A percentile compares a stretch with the other conserved stretches of the same genome.
phyloP scores from a whole-genome alignment of 768 basidiomycete species.

The Boletus subcaerulescens region DNA sequence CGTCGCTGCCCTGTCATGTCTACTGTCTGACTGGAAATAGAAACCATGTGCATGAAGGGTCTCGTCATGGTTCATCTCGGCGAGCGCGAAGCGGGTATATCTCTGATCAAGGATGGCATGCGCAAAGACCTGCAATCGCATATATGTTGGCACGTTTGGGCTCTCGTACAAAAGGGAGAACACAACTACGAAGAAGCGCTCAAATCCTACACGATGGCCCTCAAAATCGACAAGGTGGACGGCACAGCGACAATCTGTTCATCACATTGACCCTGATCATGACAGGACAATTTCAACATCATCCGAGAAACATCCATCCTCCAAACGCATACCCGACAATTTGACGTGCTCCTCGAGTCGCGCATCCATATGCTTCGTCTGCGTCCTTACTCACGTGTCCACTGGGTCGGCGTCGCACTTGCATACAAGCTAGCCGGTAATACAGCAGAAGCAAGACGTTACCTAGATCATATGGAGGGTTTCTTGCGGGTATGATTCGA shows the following conservation, averaged over 20 bases:
- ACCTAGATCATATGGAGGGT: slow-evolving; percentile 68
- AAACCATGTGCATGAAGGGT: slow-evolving; percentile 96
- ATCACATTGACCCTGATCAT: not conserved
- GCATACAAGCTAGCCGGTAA: slow-evolving; percentile 86
- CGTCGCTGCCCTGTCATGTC: not conserved
- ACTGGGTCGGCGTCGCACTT: slow-evolving; percentile 88
- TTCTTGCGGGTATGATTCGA: slow-evolving; percentile 58
- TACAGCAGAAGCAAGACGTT: slow-evolving; percentile 60
- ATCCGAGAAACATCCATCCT: slow-evolving; percentile 87
- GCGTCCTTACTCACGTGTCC: slow-evolving; percentile 78
- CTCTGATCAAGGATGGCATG: slow-evolving; percentile 82
- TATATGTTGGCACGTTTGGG: slow-evolving; percentile 98
- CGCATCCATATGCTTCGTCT: slow-evolving; percentile 76
- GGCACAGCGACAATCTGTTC: not conserved
- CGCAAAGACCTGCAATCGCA: slow-evolving; percentile 81
- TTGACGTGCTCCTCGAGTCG: slow-evolving; percentile 74
- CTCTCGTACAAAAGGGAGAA: slow-evolving; percentile 90
- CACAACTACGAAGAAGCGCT: slow-evolving; percentile 94
- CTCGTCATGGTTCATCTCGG: slow-evolving; percentile 81
- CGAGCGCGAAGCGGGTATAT: slow-evolving; percentile 74
- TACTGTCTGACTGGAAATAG: slow-evolving; percentile 39
- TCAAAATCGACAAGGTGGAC: slow-evolving; percentile 83
- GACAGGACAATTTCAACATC: slow-evolving; percentile 90
- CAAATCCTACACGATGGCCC: slow-evolving; percentile 87
- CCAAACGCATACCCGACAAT: slow-evolving; percentile 83